Evolutionary conservation across 2,329 filamentous ascomycete genomes (phyloP), one percentile per base, ranked within the genome.

Genomic region (Microascus cirrosus): DNA sequence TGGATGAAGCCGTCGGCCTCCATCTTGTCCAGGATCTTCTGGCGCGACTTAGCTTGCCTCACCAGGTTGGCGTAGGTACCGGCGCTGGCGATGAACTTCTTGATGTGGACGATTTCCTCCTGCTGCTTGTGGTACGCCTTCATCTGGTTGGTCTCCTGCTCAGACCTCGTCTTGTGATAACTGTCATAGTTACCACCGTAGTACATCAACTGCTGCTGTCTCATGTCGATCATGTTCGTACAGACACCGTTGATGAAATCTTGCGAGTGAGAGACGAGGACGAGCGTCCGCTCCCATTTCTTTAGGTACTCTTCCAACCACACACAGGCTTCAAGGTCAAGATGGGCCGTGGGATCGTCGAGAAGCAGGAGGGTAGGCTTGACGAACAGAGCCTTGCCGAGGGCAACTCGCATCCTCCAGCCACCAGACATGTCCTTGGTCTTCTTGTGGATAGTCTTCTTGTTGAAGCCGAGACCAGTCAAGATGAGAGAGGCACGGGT

Each of bases 1-100:
- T 99, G 87, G 71, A 99, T 97, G 75, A 97, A 94, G 65, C 94
- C 94, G 68, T 99, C 94, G 66, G 95, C 94, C 82, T 97, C 93
- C 94, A 99, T 99, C 86, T 99, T 99, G 83, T 99, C 94, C 65
- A 97, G 82, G 74, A 97, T 97, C 90, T 99, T 99, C 77, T 99
- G 94, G 63, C 94, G 86, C 51, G 94, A 97, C 82, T 99, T 99
- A 75, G 95, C 95, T 77, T 99, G 94, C 73, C 90, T 84, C 71
- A 99, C 94, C 80, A 99, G 82, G 80, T 99, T 99, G 83, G 95
- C 94, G 70, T 99, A 99, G 61, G 94, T 99, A 92, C 95, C 94
- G 59, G 94, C 94, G 61, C 93, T 96, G 69, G 95, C 94, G 73
- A 99, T 99, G 82, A 99, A 99, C 78, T 97, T 96, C 82, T 99